These are phyloP conservation scores for Fibroporia radiculosa DNA, from an alignment of 768 basidiomycete genomes.

Conservation along the genomic window DNA sequence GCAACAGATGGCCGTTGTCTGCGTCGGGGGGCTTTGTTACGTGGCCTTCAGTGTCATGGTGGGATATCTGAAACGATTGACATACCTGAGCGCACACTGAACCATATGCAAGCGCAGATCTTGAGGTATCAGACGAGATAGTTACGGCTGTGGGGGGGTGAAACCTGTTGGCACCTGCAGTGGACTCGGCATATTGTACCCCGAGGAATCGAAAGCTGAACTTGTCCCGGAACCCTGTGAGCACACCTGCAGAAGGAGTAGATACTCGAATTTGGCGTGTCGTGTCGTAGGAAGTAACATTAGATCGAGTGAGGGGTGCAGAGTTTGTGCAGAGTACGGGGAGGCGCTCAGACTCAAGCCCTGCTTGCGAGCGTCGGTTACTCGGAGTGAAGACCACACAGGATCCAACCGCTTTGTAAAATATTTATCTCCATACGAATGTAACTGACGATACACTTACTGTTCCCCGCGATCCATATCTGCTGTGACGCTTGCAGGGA, in stretches of 20 bases:
- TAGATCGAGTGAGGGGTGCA: constrained; percentile 4
- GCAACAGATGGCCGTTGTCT: constrained; percentile 1
- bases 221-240: constrained; percentile 6
- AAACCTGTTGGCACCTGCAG: neutral
- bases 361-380: neutral
- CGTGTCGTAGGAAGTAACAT: constrained; percentile 5
- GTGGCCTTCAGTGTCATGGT: neutral
- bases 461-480: neutral
- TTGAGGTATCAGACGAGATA: neutral
- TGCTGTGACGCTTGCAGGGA: neutral
- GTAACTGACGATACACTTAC: neutral
- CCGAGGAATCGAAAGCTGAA: constrained; percentile 4
- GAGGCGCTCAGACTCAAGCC: neutral
- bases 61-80: neutral
- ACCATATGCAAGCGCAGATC: constrained; percentile 3
- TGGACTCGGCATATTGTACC: neutral
- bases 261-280: constrained; percentile 3
- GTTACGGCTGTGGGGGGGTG: neutral
- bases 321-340: constrained; percentile 7
- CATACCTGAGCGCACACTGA: constrained; percentile 4
- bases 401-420: neutral
- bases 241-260: neutral
- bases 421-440: neutral
- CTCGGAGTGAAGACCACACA: neutral
- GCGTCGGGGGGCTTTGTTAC: constrained; percentile 3